Evolutionary conservation across 495 filamentous ascomycete species (phyloP).

Genomic region (Choiromyces venosus): DNA sequence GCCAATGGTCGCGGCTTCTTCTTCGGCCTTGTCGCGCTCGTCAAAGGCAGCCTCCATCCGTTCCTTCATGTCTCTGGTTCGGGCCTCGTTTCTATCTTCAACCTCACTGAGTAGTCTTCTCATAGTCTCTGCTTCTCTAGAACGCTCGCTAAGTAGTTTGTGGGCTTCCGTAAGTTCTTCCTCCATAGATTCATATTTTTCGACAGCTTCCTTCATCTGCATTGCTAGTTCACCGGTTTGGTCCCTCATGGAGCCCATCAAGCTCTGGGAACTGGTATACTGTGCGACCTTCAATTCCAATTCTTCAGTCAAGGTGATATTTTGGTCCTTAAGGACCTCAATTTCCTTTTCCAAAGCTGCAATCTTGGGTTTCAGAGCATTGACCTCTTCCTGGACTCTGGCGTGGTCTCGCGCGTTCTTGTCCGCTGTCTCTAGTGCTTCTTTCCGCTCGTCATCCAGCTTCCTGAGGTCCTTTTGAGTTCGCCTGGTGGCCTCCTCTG

Average conservation of each 20-base stretch:
- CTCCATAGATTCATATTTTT: conserved; percentile 78
- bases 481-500: conserved; percentile 68
- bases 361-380: conserved; percentile 56
- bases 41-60: conserved; percentile 82
- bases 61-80: conserved; percentile 81
- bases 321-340: conserved; percentile 58
- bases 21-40: conserved; percentile 87
- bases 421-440: conserved; percentile 66
- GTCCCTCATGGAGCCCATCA: conserved; percentile 87
- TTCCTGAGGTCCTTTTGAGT: conserved; percentile 68
- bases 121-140: conserved; percentile 95
- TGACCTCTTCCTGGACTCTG: conserved; percentile 63
- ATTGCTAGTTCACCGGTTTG: conserved; percentile 81
- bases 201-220: conserved; percentile 85
- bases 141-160: conserved; percentile 79
- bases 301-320: conserved; percentile 67
- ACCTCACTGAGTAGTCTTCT: conserved; percentile 79
- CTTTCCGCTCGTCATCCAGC: conserved; percentile 69
- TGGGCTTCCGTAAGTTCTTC: conserved; percentile 89
- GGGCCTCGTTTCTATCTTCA: conserved; percentile 70
- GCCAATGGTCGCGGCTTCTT: conserved; percentile 72
- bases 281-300: conserved; percentile 78
- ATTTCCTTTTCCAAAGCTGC: conserved; percentile 67
- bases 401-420: conserved; percentile 61
- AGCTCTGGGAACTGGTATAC: conserved; percentile 72